Conservation (phyloP, 2,329 filamentous ascomycete species). For the Aspergillus alliaceus region DNA sequence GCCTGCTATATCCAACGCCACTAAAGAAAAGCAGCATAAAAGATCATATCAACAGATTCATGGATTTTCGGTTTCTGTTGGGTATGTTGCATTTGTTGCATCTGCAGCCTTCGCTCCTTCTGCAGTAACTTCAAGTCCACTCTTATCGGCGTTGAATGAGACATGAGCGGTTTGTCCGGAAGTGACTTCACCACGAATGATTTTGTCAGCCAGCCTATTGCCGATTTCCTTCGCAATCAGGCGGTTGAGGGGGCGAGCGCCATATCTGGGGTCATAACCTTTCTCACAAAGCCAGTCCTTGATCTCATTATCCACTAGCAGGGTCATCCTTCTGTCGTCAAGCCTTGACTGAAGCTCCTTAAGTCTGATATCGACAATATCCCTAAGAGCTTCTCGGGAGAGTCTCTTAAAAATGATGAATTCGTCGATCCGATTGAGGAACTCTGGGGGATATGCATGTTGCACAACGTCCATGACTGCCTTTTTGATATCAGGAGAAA, state of each 20-base stretch:
- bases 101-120: constrained; percentile 14
- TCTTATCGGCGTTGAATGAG: constrained; percentile 62
- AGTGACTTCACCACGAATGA: constrained; percentile 81
- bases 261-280: constrained; percentile 89
- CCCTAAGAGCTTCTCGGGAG: constrained; percentile 72
- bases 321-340: constrained; percentile 77
- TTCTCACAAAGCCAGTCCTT: constrained; percentile 84
- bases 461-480: constrained; percentile 88
- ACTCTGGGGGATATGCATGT: constrained; percentile 77
- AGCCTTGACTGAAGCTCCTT: constrained; percentile 79
- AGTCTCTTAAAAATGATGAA: constrained; percentile 95
- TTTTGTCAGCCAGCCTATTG: constrained; percentile 84
- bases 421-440: constrained; percentile 93
- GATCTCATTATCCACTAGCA: constrained; percentile 70
- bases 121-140: constrained; percentile 55
- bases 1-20: neutral
- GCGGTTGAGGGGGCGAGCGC: constrained; percentile 85
- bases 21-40: neutral
- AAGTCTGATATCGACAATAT: constrained; percentile 91
- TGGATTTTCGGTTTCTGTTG: constrained; percentile 7
- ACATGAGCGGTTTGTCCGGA: constrained; percentile 73
- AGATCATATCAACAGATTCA: neutral
- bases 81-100: constrained; percentile 17
- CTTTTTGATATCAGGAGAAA: constrained; percentile 70
- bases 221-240: constrained; percentile 88